phyloP scores from a whole-genome alignment of 2,329 filamentous ascomycete genomes.

The Claviceps citrina region DNA sequence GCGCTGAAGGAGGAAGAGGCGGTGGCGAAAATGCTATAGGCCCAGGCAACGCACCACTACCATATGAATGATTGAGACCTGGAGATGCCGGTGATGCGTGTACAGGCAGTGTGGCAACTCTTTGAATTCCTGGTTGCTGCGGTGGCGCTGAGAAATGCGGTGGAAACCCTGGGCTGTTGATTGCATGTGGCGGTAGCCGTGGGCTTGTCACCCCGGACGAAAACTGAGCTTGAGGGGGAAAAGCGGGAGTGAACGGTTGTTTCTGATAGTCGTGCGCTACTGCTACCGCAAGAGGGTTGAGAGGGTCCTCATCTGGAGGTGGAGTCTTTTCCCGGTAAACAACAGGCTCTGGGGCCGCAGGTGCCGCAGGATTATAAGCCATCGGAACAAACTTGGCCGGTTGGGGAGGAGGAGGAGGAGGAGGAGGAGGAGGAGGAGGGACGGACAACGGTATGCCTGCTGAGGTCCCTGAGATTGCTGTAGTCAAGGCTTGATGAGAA shows the following conservation, averaged over 20 bases:
- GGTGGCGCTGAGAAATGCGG: conserved; percentile 24
- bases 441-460: conserved; percentile 9
- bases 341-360: conserved; percentile 57
- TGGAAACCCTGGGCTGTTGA: conserved; percentile 13
- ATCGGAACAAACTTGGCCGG: conserved; percentile 44
- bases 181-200: conserved; percentile 13
- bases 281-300: conserved; percentile 42
- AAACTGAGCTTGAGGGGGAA: conserved; percentile 28
- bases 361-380: conserved; percentile 67
- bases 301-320: conserved; percentile 49
- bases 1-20: conserved; percentile 13
- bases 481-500: conserved; percentile 9
- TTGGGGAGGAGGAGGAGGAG: conserved; percentile 12
- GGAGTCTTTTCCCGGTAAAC: conserved; percentile 66
- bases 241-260: conserved; percentile 36
- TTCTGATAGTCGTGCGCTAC: conserved; percentile 41
- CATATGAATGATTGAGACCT: conserved; percentile 22
- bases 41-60: conserved; percentile 18
- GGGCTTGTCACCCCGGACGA: conserved; percentile 29
- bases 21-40: conserved; percentile 29
- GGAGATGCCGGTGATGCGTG: conserved; percentile 17
- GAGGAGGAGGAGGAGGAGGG: conserved; percentile 12
- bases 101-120: conserved; percentile 35
- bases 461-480: background rate
- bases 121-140: conserved; percentile 30